Evolutionary conservation across 2,329 filamentous ascomycete genomes (phyloP).

Genomic region (Aspergillus latus): DNA sequence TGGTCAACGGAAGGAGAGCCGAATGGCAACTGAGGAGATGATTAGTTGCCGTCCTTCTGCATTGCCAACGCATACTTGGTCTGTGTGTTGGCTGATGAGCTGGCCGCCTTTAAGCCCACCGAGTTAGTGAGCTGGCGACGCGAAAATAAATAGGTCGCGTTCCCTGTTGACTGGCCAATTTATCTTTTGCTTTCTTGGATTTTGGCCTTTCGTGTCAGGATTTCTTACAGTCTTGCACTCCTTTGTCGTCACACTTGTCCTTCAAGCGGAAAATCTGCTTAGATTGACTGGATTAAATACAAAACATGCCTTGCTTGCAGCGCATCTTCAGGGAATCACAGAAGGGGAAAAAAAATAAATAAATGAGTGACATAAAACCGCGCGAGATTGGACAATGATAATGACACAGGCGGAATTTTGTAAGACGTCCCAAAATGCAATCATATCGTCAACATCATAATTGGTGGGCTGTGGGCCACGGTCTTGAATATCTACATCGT

Average conservation of each 20-base stretch:
- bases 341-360: constrained; percentile 3
- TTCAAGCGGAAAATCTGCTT: not conserved
- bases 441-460: constrained; percentile 54
- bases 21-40: constrained; percentile 13
- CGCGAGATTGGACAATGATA: not conserved
- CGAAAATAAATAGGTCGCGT: constrained; percentile 17
- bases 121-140: constrained; percentile 9
- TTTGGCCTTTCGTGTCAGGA: too few relatives aligned
- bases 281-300: constrained; percentile 4
- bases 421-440: constrained; percentile 19
- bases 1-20: constrained; percentile 15
- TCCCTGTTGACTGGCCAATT: not conserved
- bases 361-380: not conserved
- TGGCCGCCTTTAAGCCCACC: constrained; percentile 1
- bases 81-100: constrained; percentile 23
- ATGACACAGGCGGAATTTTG: constrained; percentile 9
- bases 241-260: not conserved
- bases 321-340: constrained; percentile 3
- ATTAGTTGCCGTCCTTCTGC: constrained; percentile 30
- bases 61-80: constrained; percentile 33
- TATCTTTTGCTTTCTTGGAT: not conserved
- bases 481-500: constrained; percentile 19
- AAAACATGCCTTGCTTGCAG: not conserved
- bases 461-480: constrained; percentile 41
- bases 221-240: too few relatives aligned